Conservation (phyloP, 768 basidiomycete species). For the Cystobasidiopsis lactophilus region DNA sequence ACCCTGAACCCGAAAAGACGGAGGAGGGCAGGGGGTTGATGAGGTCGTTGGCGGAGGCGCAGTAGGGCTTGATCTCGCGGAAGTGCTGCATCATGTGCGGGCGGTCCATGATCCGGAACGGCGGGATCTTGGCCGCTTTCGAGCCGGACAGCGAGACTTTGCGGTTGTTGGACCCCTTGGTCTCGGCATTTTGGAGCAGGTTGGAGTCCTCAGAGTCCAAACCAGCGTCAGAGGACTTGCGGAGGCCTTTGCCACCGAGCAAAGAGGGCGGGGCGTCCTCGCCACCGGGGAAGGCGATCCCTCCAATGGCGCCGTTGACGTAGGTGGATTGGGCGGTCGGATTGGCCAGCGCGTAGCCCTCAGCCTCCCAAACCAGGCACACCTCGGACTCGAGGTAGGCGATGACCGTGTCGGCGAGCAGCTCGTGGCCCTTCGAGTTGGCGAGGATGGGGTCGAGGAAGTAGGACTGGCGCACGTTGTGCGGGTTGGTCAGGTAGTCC, state of each 20-base stretch:
- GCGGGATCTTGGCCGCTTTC: slow-evolving; percentile 39
- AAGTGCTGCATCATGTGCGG: slow-evolving; percentile 33
- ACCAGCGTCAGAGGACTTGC: slow-evolving; percentile 19
- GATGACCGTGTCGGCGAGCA: slow-evolving; percentile 75
- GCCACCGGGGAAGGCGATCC: background rate
- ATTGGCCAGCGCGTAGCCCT: background rate
- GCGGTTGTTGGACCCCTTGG: slow-evolving; percentile 4
- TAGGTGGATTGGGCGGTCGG: background rate
- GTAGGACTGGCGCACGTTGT: slow-evolving; percentile 40
- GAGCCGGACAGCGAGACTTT: slow-evolving; percentile 16
- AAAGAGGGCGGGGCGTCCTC: slow-evolving; percentile 16
- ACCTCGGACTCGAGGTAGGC: slow-evolving; percentile 78
- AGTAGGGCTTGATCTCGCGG: slow-evolving; percentile 73
- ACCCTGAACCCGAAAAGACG: slow-evolving; percentile 80
- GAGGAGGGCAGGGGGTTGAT: slow-evolving; percentile 92
- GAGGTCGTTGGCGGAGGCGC: slow-evolving; percentile 88
- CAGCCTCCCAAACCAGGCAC: slow-evolving; percentile 50
- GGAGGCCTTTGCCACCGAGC: slow-evolving; percentile 19
- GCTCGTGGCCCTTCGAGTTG: slow-evolving; percentile 52
- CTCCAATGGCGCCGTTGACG: slow-evolving; percentile 3
- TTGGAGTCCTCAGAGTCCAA: slow-evolving; percentile 16
- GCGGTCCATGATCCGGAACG: slow-evolving; percentile 40
- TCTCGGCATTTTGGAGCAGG: slow-evolving; percentile 11
- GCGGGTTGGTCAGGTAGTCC: slow-evolving; percentile 52
- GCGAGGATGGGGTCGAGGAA: slow-evolving; percentile 68